Evolutionary conservation across 345 rosid genomes (phyloP).

Genomic region (Alliaria petiolata): DNA sequence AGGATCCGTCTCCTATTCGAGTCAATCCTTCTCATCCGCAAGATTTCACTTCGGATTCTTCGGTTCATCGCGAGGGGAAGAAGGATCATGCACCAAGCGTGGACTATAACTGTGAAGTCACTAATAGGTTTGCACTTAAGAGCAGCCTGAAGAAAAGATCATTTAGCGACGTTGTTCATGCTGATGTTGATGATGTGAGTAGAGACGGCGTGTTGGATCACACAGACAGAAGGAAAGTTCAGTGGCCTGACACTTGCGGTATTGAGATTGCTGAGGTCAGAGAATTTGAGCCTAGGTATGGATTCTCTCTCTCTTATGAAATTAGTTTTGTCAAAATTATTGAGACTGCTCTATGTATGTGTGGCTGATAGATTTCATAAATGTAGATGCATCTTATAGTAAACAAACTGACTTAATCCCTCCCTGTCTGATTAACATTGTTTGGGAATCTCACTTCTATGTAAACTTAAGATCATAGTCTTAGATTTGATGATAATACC

Average conservation of each 20-base stretch:
- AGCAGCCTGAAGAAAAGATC: slow-evolving; percentile 80
- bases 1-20: slow-evolving; percentile 56
- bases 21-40: no score
- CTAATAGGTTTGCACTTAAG: slow-evolving; percentile 48
- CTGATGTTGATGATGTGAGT: slow-evolving; percentile 42
- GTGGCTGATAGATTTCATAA: no score
- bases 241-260: slow-evolving; percentile 91
- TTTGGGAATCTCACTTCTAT: not conserved
- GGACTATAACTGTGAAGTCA: slow-evolving; percentile 39
- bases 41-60: no score
- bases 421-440: not conserved
- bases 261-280: slow-evolving; percentile 79
- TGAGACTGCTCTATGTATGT: not conserved
- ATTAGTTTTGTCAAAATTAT: not conserved
- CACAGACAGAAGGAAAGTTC: slow-evolving; percentile 74
- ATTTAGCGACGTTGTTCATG: slow-evolving; percentile 36
- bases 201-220: slow-evolving; percentile 42
- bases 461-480: not conserved
- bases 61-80: slow-evolving; percentile 33
- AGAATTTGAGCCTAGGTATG: slow-evolving; percentile 98
- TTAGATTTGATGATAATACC: not conserved
- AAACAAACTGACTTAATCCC: not conserved
- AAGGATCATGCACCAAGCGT: slow-evolving; percentile 36
- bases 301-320: not conserved
- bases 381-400: not conserved